Conservation (phyloP, 1,284 basidiomycete species). For the Wolfiporia cocos region DNA sequence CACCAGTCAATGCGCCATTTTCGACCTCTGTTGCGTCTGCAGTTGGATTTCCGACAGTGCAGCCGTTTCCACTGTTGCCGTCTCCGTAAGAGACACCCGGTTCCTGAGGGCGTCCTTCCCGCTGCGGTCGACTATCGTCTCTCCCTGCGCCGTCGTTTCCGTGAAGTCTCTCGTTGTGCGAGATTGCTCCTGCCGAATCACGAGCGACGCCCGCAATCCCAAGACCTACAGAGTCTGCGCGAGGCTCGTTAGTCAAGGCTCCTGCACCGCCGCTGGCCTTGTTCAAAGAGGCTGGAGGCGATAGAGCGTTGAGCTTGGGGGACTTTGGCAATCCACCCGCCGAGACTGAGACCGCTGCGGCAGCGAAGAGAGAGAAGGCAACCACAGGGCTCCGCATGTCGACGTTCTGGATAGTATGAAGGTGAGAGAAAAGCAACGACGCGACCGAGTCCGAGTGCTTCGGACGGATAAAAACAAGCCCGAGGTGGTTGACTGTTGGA, state of each 20-base stretch:
- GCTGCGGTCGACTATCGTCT: too few species aligned
- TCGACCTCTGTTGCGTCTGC: background rate
- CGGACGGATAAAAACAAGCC: too few species aligned
- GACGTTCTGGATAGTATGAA: background rate
- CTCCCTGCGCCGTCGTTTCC: too few species aligned
- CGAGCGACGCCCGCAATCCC: background rate
- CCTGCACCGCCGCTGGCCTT: background rate
- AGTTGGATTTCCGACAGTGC: background rate
- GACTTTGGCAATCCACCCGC: background rate
- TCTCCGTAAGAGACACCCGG: too few species aligned
- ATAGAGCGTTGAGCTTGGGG: slow-evolving; percentile 1
- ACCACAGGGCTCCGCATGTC: slow-evolving; percentile 21
- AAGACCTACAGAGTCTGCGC: background rate
- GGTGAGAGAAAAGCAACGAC: background rate
- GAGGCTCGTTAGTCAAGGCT: background rate
- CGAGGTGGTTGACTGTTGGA: too few species aligned
- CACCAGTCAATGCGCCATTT: background rate
- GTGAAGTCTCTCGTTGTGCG: too few species aligned
- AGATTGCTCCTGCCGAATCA: too few species aligned
- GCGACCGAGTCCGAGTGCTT: background rate
- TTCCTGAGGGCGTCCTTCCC: too few species aligned
- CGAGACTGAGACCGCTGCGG: slow-evolving; percentile 13
- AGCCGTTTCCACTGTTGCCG: background rate
- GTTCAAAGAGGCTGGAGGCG: background rate
- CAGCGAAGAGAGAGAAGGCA: slow-evolving; percentile 19